Conservation (phyloP, 2,329 filamentous ascomycete genomes). For the Penicillium corylophilum region DNA sequence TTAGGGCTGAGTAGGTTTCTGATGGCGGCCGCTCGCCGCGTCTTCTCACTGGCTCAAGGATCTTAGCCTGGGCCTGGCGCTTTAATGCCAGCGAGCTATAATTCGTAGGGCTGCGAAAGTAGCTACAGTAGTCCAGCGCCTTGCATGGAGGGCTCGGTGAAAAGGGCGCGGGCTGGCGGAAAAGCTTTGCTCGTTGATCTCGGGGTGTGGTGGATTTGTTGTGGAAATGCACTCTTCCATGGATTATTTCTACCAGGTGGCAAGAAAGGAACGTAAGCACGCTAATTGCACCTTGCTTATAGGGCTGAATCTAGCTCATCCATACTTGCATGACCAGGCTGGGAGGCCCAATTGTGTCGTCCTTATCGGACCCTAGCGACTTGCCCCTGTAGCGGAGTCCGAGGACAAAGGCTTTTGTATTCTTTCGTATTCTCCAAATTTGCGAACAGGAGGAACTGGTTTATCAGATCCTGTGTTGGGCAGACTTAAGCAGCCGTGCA, state of each 20-base stretch:
- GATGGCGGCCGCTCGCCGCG: not conserved
- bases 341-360: not conserved
- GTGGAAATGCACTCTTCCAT: not conserved
- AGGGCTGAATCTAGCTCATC: conserved; percentile 20
- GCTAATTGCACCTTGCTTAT: conserved; percentile 12
- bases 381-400: not conserved
- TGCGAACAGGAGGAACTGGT: not conserved
- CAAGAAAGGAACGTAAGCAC: conserved; percentile 5
- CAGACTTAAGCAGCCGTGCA: not conserved
- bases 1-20: not conserved
- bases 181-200: not conserved
- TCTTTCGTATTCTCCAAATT: not conserved
- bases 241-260: not conserved
- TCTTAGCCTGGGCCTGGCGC: not conserved
- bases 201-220: not conserved
- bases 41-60: not conserved
- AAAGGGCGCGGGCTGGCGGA: not conserved
- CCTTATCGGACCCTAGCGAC: not conserved
- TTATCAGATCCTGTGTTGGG: not conserved
- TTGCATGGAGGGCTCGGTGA: not conserved
- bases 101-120: not conserved
- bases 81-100: not conserved
- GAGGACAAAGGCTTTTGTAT: not conserved
- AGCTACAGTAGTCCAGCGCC: not conserved
- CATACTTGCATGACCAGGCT: conserved; percentile 10